These are phyloP conservation scores for Candida dubliniensis DNA, from an alignment of 1,139 yeast species.

Conservation along the genomic window DNA sequence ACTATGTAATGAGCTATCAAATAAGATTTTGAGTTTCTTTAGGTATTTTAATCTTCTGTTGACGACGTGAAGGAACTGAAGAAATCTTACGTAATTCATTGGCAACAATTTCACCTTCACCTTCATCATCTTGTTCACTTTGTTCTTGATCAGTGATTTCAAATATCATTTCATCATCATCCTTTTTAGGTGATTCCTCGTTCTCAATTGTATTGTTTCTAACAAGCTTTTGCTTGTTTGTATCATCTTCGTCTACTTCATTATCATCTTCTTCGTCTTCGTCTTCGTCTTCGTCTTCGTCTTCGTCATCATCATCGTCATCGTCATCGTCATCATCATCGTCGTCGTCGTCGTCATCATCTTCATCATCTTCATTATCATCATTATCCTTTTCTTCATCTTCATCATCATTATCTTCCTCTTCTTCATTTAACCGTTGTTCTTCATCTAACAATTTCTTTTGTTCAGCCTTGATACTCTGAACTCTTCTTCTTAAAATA, in stretches of 20 bases:
- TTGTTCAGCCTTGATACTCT: slow-evolving; percentile 32
- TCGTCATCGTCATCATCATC: slow-evolving; percentile 32
- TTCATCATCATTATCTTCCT: slow-evolving; percentile 38
- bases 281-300: slow-evolving; percentile 19
- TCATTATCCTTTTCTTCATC: slow-evolving; percentile 38
- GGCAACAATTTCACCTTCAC: not conserved
- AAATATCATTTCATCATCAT: slow-evolving; percentile 36
- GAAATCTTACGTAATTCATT: not conserved
- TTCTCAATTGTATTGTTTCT: slow-evolving; percentile 3
- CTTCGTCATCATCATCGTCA: slow-evolving; percentile 29
- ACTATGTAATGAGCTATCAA: slow-evolving; percentile 1
- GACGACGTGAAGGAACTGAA: slow-evolving; percentile 12
- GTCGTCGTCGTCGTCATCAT: slow-evolving; percentile 29
- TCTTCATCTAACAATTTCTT: slow-evolving; percentile 30
- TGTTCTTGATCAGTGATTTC: slow-evolving; percentile 26
- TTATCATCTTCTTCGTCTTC: slow-evolving; percentile 15
- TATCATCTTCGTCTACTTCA: slow-evolving; percentile 8
- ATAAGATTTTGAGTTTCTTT: slow-evolving; percentile 18
- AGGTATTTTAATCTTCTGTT: slow-evolving; percentile 18
- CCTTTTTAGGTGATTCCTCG: slow-evolving; percentile 2
- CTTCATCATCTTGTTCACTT: slow-evolving; percentile 7
- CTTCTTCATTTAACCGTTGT: slow-evolving; percentile 39
- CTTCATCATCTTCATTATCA: slow-evolving; percentile 31
- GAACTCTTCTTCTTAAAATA: slow-evolving; percentile 57
- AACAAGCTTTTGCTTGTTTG: not conserved